These are phyloP conservation scores for Artemisia tridentata DNA, from an alignment of 129 eudicot genomes.

Conservation along the genomic window DNA sequence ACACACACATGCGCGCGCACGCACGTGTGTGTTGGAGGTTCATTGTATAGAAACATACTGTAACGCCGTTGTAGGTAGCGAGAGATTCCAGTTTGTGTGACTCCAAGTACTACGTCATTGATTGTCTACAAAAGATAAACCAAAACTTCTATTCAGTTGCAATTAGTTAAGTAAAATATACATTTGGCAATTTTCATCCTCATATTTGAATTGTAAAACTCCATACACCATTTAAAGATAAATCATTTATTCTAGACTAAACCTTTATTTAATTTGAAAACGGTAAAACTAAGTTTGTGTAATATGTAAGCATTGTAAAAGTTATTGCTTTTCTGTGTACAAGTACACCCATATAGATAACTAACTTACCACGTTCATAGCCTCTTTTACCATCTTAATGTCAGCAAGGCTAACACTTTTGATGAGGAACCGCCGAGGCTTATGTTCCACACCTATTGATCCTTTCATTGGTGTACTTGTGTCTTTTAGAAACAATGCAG, in stretches of 20 bases:
- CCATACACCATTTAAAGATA: no score
- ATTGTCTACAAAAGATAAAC: constrained; percentile 22
- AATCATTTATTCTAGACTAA: no score
- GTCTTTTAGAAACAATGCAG: constrained; percentile 38
- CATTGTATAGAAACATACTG: constrained; percentile 2
- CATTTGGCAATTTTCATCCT: no score
- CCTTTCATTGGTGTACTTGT: constrained; percentile 36
- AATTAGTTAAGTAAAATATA: no score
- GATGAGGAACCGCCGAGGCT: constrained; percentile 26
- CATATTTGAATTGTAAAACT: no score
- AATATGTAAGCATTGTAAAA: neutral
- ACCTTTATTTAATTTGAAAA: no score
- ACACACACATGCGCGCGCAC: neutral
- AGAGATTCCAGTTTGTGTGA: constrained; percentile 38
- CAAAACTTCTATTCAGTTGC: no score
- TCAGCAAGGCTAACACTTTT: constrained; percentile 34
- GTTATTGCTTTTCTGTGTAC: neutral
- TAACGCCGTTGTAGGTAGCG: constrained; percentile 33
- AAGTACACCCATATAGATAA: neutral
- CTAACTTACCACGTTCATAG: constrained; percentile 31
- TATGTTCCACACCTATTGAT: constrained; percentile 11
- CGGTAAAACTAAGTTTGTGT: no score
- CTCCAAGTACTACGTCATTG: constrained; percentile 44
- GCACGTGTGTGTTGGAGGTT: neutral
- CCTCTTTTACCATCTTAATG: constrained; percentile 34